Conservation (phyloP, 2,329 filamentous ascomycete genomes). For the Huntiella abstrusa region DNA sequence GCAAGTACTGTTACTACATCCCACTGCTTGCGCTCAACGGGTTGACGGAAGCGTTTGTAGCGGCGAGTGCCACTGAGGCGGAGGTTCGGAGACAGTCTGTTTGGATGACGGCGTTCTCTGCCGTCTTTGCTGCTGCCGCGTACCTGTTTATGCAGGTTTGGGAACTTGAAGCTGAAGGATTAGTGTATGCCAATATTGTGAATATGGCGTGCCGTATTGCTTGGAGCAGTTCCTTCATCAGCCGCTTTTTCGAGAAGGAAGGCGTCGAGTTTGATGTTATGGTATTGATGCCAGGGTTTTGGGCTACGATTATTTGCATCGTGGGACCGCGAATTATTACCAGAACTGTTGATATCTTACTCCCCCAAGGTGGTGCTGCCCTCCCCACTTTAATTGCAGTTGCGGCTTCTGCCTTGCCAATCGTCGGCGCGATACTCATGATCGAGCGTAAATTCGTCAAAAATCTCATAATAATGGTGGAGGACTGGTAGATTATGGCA, state of each 20-base stretch:
- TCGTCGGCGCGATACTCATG: too few relatives aligned
- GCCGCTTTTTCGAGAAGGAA: constrained; percentile 35
- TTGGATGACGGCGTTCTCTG: constrained; percentile 72
- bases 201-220: constrained; percentile 75
- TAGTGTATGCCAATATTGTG: constrained; percentile 72
- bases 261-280: constrained; percentile 23
- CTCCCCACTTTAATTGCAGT: constrained; percentile 26
- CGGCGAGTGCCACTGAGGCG: constrained; percentile 57
- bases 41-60: constrained; percentile 79
- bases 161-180: constrained; percentile 52
- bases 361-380: not conserved
- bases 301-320: constrained; percentile 25
- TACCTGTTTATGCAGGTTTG: constrained; percentile 55
- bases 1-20: constrained; percentile 78
- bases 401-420: constrained; percentile 23
- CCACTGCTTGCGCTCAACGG: constrained; percentile 85
- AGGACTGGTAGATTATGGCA: too few relatives aligned
- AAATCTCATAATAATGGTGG: too few relatives aligned
- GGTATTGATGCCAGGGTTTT: constrained; percentile 25
- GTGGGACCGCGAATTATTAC: constrained; percentile 25
- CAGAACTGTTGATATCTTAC: constrained; percentile 11
- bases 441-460: too few relatives aligned
- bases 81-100: constrained; percentile 60
- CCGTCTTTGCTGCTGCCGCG: constrained; percentile 54
- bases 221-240: constrained; percentile 64